phyloP scores from a whole-genome alignment of 768 basidiomycete genomes.

The Tricholoma sp. region DNA sequence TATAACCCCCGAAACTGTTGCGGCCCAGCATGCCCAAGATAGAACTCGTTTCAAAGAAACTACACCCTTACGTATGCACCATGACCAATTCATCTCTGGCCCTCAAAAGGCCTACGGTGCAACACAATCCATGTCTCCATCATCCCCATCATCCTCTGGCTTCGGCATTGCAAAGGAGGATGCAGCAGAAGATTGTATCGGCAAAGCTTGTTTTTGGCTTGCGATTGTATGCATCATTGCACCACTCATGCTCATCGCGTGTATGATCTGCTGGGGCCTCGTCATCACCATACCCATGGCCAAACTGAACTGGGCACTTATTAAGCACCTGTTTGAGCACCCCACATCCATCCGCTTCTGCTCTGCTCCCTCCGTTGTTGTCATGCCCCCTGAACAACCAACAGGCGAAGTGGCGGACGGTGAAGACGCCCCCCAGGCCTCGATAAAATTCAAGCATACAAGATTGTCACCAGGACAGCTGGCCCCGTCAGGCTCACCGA shows the following conservation, averaged over 20 bases:
- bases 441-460: slow-evolving; percentile 66
- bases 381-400: slow-evolving; percentile 33
- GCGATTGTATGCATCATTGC: slow-evolving; percentile 73
- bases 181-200: slow-evolving; percentile 49
- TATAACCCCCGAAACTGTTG: slow-evolving; percentile 33
- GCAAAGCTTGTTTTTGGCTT: slow-evolving; percentile 80
- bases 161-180: slow-evolving; percentile 26
- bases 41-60: slow-evolving; percentile 42
- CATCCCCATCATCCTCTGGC: slow-evolving; percentile 27
- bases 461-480: slow-evolving; percentile 82
- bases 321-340: slow-evolving; percentile 72
- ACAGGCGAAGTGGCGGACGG: slow-evolving; percentile 18
- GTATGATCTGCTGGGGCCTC: slow-evolving; percentile 90
- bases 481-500: slow-evolving; percentile 79
- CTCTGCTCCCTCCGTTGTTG: slow-evolving; percentile 72
- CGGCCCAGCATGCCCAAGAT: slow-evolving; percentile 27
- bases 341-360: slow-evolving; percentile 91
- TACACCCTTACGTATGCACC: slow-evolving; percentile 37
- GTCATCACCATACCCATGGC: slow-evolving; percentile 98
- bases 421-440: slow-evolving; percentile 19
- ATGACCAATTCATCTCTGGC: slow-evolving; percentile 26
- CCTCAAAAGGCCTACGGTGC: slow-evolving; percentile 71
- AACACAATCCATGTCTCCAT: slow-evolving; percentile 27
- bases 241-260: slow-evolving; percentile 84
- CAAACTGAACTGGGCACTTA: slow-evolving; percentile 91